Conservation (phyloP, 345 rosid genomes). For the Kernera saxatilis region DNA sequence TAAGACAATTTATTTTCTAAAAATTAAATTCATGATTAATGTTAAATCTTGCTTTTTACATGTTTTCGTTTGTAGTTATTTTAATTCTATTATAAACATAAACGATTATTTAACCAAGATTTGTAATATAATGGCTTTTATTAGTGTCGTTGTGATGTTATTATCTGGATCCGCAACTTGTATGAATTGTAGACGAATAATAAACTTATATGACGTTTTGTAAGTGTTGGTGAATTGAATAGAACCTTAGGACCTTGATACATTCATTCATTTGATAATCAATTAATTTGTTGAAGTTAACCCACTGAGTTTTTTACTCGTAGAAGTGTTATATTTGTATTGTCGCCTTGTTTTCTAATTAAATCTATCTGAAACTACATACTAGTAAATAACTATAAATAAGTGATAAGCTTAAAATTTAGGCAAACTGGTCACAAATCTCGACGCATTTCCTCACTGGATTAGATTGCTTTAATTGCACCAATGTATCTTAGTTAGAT, state of each 20-base stretch:
- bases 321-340: background rate
- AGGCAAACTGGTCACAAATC: background rate
- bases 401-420: background rate
- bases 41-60: background rate
- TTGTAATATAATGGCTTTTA: background rate
- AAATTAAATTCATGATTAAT: background rate
- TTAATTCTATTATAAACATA: background rate
- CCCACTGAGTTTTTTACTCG: background rate
- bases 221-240: too few species aligned
- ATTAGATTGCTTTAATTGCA: slow-evolving; percentile 14
- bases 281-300: too few species aligned
- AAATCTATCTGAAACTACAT: background rate
- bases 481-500: background rate
- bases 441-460: slow-evolving; percentile 10
- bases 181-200: too few species aligned
- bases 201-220: too few species aligned
- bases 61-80: background rate
- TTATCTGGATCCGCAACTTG: too few species aligned
- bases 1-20: background rate
- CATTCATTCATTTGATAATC: background rate
- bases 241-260: too few species aligned
- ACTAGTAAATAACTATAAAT: background rate
- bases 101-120: background rate
- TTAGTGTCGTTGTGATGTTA: too few species aligned
- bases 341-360: background rate